Evolutionary conservation across 768 basidiomycete genomes (phyloP).

Genomic region (Mycena crocata): DNA sequence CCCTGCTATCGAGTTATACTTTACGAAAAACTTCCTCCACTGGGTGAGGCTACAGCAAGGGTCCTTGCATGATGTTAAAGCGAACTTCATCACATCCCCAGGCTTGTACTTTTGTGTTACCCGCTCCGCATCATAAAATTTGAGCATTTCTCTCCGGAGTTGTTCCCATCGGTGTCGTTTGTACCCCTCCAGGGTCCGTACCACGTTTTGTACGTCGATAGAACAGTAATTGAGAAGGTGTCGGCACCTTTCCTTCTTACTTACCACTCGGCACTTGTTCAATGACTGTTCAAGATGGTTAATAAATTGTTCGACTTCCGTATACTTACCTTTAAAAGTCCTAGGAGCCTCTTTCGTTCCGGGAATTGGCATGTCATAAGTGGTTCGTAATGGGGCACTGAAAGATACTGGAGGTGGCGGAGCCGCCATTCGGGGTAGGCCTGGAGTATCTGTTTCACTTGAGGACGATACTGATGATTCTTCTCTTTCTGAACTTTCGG

Average conservation of each 20-base stretch:
- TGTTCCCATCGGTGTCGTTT: slow-evolving; percentile 5
- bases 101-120: slow-evolving; percentile 3
- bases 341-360: slow-evolving; percentile 32
- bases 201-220: slow-evolving; percentile 23
- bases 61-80: background rate
- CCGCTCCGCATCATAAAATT: slow-evolving; percentile 15
- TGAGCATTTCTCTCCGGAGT: slow-evolving; percentile 12
- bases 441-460: background rate
- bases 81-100: background rate
- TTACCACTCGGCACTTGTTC: slow-evolving; percentile 10
- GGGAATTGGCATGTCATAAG: slow-evolving; percentile 27
- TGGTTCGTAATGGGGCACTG: slow-evolving; percentile 4
- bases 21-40: slow-evolving; percentile 18
- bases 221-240: slow-evolving; percentile 31
- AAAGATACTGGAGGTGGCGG: background rate
- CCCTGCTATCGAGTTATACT: slow-evolving; percentile 21
- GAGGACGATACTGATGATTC: background rate
- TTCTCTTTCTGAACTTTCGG: background rate
- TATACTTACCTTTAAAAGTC: slow-evolving; percentile 33
- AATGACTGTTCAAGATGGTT: slow-evolving; percentile 29
- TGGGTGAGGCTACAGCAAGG: slow-evolving; percentile 3
- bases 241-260: slow-evolving; percentile 16
- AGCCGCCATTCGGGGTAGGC: background rate
- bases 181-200: slow-evolving; percentile 22
- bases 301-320: slow-evolving; percentile 33